Evolutionary conservation across 164 flowering plant genomes (phyloP), one percentile per base, ranked within the genome.

Genomic region (Vitis labrusca): DNA sequence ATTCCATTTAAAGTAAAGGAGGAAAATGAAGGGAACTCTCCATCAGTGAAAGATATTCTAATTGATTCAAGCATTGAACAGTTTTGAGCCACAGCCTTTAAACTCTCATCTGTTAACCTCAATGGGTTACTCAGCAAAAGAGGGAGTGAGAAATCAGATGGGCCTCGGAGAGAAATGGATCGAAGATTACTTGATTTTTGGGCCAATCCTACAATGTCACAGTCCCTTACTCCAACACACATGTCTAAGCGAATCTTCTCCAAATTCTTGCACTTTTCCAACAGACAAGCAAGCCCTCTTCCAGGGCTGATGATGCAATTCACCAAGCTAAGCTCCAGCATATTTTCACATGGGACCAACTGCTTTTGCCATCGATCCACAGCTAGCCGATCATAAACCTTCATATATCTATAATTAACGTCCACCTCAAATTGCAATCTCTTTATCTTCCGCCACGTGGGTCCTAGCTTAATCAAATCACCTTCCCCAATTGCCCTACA

Each of bases 401-500:
- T 92, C 95, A 89, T 88, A 73, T 88, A 88, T 9, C 93, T 66
- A 71, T 86, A 89, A 76, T 85, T 89, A 15, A 86, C 81, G 77
- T 91, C 94, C 27, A 86, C 91, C 75, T 92, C 92, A 77, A 92
- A 89, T 30, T 88, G 88, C 77, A 92, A 66, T 37, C 84, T 68
- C 60, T 82, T 85, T n/a, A 92, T 70, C 48, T 80, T 90, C 50
- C 72, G 69, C 98, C 94, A 92, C 65, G 86, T 81, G 48, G 77
- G 71, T 29, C 92, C 96, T 16, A 92, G 84, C 79, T 86, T 89
- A 14, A 80, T 63, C 62, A 92, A 80, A 79, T 90, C 91, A 49
- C 91, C 95, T 68, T 92, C 96, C 54, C 98, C 96, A 66, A 90
- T 90, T 0, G 88, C 91, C 73, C 93, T 78, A 68, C 97, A 92